phyloP scores from a whole-genome alignment of 495 filamentous ascomycete genomes.

The Penicillium ucsense region DNA sequence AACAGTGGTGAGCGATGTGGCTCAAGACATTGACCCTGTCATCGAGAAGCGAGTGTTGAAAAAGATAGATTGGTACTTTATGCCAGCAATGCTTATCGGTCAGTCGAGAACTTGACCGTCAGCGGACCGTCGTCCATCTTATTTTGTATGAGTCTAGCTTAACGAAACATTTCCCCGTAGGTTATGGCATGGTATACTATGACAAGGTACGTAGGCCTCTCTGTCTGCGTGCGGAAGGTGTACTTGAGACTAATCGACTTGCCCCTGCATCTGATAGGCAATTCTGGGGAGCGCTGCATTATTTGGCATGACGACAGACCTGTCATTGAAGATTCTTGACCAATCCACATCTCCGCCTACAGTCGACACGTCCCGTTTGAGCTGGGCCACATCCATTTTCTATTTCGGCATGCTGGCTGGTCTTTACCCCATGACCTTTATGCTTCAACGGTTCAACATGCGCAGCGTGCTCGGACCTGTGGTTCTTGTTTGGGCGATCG shows the following conservation, averaged over 20 bases:
- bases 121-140: background rate
- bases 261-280: constrained; percentile 32
- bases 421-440: constrained; percentile 61
- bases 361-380: constrained; percentile 52
- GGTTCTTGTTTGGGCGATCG: constrained; percentile 56
- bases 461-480: constrained; percentile 52
- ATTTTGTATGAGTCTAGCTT: background rate
- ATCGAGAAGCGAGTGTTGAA: constrained; percentile 46
- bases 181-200: constrained; percentile 67
- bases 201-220: constrained; percentile 44
- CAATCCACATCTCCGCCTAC: constrained; percentile 43
- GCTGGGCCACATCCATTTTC: constrained; percentile 70
- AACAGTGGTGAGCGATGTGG: constrained; percentile 42
- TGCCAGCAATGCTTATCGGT: constrained; percentile 63
- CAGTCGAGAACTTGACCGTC: background rate
- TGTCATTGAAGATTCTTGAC: constrained; percentile 43
- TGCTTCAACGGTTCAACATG: constrained; percentile 54
- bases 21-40: constrained; percentile 40
- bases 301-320: constrained; percentile 67
- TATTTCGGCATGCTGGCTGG: constrained; percentile 73
- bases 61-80: constrained; percentile 65
- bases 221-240: background rate
- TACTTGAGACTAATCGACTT: background rate
- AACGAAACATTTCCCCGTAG: constrained; percentile 7
- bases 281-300: constrained; percentile 63